Base-by-base conservation (phyloP, 75 land plant species). In the Isoetes taiwanensis region DNA sequence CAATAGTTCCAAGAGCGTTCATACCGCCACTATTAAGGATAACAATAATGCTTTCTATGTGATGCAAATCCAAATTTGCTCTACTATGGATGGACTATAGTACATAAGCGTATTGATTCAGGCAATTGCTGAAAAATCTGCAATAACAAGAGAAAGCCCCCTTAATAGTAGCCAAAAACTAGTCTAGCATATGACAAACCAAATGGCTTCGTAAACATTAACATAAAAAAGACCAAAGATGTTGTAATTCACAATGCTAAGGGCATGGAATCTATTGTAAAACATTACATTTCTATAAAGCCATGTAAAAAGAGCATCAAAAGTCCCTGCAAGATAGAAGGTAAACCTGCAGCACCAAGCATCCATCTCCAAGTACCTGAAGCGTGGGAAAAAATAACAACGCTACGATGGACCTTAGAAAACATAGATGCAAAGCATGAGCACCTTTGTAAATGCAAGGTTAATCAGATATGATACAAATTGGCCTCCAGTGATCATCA, bases 121-220 rank as follows among this genome's bases (percentile, higher is more conserved):
- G 25, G 23, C 50, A 46, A 46, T 23, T 46, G 50, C 50, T 46
- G 50, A n/a, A 46, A 46, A 8, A 46, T 46, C 50, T 46, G 50
- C 16, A n/a, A 8, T 6, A 46, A 46, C 5, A 46, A 46, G 50
- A 8, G 50, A 16, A 46, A 46, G 50, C 19, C 50, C 5, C n/a
- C n/a, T n/a, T n/a, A n/a, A n/a, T n/a, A n/a, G n/a, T n/a, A n/a
- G n/a, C n/a, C n/a, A n/a, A n/a, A n/a, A n/a, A n/a, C n/a, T n/a
- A n/a, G n/a, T n/a, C n/a, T n/a, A n/a, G n/a, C n/a, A n/a, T n/a
- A n/a, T n/a, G n/a, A n/a, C n/a, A n/a, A n/a, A n/a, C n/a, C n/a
- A n/a, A n/a, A n/a, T n/a, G n/a, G n/a, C n/a, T 46, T 16, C 14
- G 39, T 37, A 14, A 37, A 37, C 9, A 37, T 14, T 37, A 37